phyloP scores from a whole-genome alignment of 257 asterid genomes.

The Osmanthus fragrans region DNA sequence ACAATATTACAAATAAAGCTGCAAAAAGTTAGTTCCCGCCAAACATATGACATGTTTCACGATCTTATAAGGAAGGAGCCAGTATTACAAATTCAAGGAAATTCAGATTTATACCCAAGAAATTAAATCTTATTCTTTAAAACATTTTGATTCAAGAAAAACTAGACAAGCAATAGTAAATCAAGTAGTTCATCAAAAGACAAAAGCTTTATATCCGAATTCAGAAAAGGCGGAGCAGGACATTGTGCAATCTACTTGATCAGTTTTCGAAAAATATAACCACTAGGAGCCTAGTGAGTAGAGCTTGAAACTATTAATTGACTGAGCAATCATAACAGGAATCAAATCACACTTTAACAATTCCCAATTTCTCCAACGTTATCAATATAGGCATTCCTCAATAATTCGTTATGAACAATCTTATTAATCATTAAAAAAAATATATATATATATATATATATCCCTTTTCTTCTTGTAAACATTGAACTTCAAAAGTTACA shows the following conservation, averaged over 20 bases:
- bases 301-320: not conserved
- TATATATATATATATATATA: too few species aligned
- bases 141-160: not conserved
- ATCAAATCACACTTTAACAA: not conserved
- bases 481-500: not conserved
- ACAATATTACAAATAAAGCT: conserved; percentile 11
- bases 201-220: not conserved
- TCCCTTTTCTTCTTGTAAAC: not conserved
- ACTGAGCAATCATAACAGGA: not conserved
- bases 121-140: not conserved
- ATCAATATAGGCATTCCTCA: not conserved
- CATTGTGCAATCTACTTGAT: not conserved
- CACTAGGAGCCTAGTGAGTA: not conserved
- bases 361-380: not conserved
- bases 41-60: not conserved
- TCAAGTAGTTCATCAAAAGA: conserved; percentile 1
- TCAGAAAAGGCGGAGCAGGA: not conserved
- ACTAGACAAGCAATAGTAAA: not conserved
- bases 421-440: not conserved
- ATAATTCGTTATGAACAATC: not conserved
- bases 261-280: not conserved
- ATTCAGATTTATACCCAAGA: conserved; percentile 1
- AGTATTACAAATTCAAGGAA: conserved; percentile 7
- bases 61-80: not conserved
- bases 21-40: conserved; percentile 8